Percentiles rank a stretch among this genome's conserved stretches.
Evolutionary conservation across 106 monocot genomes (phyloP).

Genomic region (Apostasia ramifera): DNA sequence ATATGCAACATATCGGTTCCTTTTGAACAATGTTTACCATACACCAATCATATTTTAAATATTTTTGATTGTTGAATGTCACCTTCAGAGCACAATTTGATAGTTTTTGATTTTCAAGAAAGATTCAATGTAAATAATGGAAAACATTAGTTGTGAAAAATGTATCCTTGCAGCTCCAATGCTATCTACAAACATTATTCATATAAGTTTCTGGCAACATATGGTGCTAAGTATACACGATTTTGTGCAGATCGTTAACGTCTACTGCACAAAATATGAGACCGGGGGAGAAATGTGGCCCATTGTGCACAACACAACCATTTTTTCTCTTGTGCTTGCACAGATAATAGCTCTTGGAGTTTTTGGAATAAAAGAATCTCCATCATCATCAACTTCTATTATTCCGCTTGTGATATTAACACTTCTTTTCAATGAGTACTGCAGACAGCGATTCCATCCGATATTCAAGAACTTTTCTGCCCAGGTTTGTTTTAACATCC

Average conservation of each 20-base stretch:
- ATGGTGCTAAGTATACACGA: background rate
- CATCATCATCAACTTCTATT: constrained; percentile 46
- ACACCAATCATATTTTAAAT: no score
- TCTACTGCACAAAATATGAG: constrained; percentile 71
- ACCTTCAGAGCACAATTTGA: no score
- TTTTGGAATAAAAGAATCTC: constrained; percentile 64
- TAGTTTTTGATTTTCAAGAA: no score
- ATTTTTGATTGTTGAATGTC: no score
- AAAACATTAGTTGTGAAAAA: no score
- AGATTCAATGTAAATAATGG: no score
- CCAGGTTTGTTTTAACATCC: constrained; percentile 28
- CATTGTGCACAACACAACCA: constrained; percentile 67
- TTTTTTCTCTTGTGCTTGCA: constrained; percentile 73
- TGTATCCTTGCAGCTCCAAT: no score
- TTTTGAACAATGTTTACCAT: no score
- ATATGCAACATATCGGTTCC: no score
- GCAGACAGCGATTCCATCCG: constrained; percentile 60
- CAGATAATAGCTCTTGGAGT: constrained; percentile 83
- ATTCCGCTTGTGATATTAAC: constrained; percentile 73
- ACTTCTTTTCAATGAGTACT: constrained; percentile 86
- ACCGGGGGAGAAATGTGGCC: constrained; percentile 82
- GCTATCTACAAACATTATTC: no score
- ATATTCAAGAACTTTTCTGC: constrained; percentile 58
- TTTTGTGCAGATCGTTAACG: constrained; percentile 64
- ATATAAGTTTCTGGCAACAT: no score